Conservation (phyloP, 495 filamentous ascomycete species). For the Xylaria nigripes region DNA sequence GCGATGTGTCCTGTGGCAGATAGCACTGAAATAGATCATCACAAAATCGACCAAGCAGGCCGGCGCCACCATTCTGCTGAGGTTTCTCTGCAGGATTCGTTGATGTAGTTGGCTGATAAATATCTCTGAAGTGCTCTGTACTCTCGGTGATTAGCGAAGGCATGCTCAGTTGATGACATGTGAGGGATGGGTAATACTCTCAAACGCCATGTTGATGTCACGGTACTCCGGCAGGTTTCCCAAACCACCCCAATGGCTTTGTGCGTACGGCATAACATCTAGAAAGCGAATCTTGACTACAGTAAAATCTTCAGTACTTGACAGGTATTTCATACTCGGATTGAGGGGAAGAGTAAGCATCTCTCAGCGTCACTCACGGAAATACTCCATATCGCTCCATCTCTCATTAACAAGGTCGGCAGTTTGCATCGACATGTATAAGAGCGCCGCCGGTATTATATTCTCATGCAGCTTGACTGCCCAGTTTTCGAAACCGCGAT, state of each 20-base stretch:
- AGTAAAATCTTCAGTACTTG: background rate
- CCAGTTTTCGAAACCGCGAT: background rate
- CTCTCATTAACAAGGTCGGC: background rate
- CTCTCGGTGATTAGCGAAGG: background rate
- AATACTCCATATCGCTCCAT: conserved; percentile 6
- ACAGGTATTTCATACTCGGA: background rate
- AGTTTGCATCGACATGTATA: conserved; percentile 2
- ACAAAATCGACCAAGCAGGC: background rate
- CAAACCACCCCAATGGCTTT: background rate
- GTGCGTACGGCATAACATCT: background rate
- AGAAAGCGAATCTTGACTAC: background rate
- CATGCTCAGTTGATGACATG: no score
- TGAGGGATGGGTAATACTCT: background rate
- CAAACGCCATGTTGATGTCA: background rate
- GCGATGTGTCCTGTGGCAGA: background rate
- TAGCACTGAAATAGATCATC: background rate
- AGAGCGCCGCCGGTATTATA: background rate
- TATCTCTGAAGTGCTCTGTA: background rate
- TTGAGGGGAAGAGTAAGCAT: background rate
- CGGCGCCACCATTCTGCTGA: background rate
- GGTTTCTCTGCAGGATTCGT: background rate
- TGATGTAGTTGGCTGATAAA: background rate
- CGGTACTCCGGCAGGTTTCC: background rate
- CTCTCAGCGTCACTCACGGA: background rate
- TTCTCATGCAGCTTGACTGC: background rate